These are phyloP conservation scores for Polytrichum commune DNA, from an alignment of 225 moss, liverwort and hornwort genomes.

Conservation along the genomic window DNA sequence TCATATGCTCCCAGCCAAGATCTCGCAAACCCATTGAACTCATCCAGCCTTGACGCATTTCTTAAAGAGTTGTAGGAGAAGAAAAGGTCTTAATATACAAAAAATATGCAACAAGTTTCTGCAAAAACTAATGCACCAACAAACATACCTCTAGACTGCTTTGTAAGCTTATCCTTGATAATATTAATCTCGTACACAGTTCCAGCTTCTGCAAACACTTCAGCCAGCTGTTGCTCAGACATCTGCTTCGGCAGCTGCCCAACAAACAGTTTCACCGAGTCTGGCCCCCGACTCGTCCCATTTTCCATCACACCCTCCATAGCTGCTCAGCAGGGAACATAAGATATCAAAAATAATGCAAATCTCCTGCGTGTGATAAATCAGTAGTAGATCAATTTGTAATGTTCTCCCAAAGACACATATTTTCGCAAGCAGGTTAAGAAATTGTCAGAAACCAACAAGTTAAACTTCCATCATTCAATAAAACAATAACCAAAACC, in stretches of 20 bases:
- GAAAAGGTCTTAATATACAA: neutral
- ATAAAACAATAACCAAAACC: too few species aligned
- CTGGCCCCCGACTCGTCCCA: conserved; percentile 32
- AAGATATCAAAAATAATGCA: too few species aligned
- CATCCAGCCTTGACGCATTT: too few species aligned
- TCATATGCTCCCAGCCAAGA: too few species aligned
- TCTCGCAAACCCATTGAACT: too few species aligned
- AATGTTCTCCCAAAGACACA: too few species aligned
- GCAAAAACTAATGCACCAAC: neutral
- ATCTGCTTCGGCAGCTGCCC: conserved; percentile 93
- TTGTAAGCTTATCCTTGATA: conserved; percentile 92
- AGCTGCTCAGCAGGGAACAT: conserved; percentile 15
- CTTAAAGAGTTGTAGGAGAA: too few species aligned
- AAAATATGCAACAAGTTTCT: neutral
- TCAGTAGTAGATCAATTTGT: too few species aligned
- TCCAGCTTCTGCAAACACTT: conserved; percentile 80
- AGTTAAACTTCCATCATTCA: too few species aligned
- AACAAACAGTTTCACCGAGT: conserved; percentile 82
- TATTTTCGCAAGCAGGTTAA: too few species aligned
- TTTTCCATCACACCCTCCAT: conserved; percentile 49
- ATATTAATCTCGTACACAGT: conserved; percentile 84
- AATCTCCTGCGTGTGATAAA: too few species aligned
- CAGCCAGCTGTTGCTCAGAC: conserved; percentile 74
- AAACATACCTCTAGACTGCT: conserved; percentile 75
- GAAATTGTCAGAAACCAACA: too few species aligned